Base-by-base conservation (phyloP, 2,329 filamentous ascomycete species). In the Sporothrix mexicana region DNA sequence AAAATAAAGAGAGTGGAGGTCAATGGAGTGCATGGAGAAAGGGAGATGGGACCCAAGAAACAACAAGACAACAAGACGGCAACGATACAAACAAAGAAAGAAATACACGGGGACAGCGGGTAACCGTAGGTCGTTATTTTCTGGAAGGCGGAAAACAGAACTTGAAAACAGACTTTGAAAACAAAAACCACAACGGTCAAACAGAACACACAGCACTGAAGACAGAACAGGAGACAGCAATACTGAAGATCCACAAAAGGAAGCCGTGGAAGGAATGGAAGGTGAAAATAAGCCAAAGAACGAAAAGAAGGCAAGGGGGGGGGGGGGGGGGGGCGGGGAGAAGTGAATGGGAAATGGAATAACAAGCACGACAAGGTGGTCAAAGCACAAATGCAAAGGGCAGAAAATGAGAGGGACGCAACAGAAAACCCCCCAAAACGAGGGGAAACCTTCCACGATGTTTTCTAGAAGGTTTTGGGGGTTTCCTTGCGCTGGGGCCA, bases 181-280 rank as follows among this genome's bases (percentile, higher is more conserved):
- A 36, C 30, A 36, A 5, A 5, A 36, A 36, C 7, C 30, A 36
- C 30, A 36, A 36, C 30, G 3, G 30, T 5, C 7, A 25, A 55
- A 10, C 8, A 55, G 51, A 55, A 13, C 7, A 55, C 7, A 9
- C 10, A 0, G 10, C 12, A 47, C 45, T 13, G 4, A 17, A 47
- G 3, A 3, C 10, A 47, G n/a, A 55, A 55, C 8, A 55, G 20
- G 8, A 55, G 51, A 53, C 49, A n/a, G n/a, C n/a, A n/a, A 36
- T 5, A 36, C 7, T 9, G 41, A n/a, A 41, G 61, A 45, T 25
- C 61, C 61, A 64, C 41, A 64, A 20, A 64, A 47, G 61, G 41
- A 62, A 62, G 59, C 2, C 61, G 23, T 45, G 61, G 61, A 64
- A 45, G 61, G 61, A 64, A 64, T 64, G 41, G 61, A 64, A 47